These are phyloP conservation scores for Paecilomyces formosus DNA, from an alignment of 2,329 filamentous ascomycete species.

Conservation along the genomic window DNA sequence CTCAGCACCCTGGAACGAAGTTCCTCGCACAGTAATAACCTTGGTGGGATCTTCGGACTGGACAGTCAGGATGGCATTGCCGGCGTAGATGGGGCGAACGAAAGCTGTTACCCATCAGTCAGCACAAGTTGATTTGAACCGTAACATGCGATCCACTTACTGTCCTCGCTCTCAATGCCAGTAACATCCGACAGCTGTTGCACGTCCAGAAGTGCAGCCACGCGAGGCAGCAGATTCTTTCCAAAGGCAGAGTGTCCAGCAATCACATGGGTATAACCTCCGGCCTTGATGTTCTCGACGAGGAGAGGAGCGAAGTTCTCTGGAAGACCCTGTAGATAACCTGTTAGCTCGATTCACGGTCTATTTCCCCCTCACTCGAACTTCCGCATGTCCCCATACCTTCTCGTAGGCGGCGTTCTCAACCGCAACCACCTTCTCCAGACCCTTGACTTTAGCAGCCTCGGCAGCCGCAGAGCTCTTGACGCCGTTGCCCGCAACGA, in stretches of 20 bases:
- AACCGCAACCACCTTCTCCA: slow-evolving; percentile 85
- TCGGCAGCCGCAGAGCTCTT: slow-evolving; percentile 67
- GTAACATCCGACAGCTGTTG: slow-evolving; percentile 94
- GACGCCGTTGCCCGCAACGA: slow-evolving; percentile 74
- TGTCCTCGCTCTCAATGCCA: slow-evolving; percentile 78
- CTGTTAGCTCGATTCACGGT: slow-evolving; percentile 3
- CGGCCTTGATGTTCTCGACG: slow-evolving; percentile 94
- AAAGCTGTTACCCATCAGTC: slow-evolving; percentile 50
- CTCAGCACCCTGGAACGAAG: slow-evolving; percentile 73
- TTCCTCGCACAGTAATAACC: slow-evolving; percentile 85
- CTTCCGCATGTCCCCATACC: slow-evolving; percentile 40
- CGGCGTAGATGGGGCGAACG: slow-evolving; percentile 92
- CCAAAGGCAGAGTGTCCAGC: slow-evolving; percentile 91
- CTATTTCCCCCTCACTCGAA: neutral
- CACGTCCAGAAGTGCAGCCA: slow-evolving; percentile 82
- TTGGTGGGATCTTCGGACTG: slow-evolving; percentile 82
- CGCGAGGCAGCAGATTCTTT: slow-evolving; percentile 86
- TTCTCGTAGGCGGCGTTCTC: slow-evolving; percentile 90
- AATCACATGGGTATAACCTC: slow-evolving; percentile 85
- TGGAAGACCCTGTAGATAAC: slow-evolving; percentile 60
- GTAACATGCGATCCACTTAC: slow-evolving; percentile 34
- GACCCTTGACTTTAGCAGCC: slow-evolving; percentile 78
- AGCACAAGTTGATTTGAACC: neutral
- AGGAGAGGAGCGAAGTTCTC: slow-evolving; percentile 93
- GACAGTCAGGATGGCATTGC: slow-evolving; percentile 93